These are phyloP conservation scores for Aquilaria sinensis DNA, from an alignment of 345 rosid species.

Conservation along the genomic window DNA sequence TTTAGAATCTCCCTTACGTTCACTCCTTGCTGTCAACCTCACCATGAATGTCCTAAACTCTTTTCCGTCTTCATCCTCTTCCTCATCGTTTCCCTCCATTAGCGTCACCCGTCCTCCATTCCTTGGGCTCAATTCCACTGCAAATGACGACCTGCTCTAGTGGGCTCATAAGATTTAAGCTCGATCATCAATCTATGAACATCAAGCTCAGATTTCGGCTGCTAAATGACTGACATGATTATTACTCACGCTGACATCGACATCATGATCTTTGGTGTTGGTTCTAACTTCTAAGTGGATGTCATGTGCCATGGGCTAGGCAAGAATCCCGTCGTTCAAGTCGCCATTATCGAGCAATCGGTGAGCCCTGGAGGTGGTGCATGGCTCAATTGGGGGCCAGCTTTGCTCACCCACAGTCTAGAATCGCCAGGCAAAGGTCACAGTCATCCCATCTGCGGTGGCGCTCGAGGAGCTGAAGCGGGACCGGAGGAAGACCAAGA, in stretches of 20 bases:
- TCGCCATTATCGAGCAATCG: slow-evolving; percentile 65
- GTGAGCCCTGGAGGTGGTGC: slow-evolving; percentile 89
- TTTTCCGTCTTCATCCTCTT: slow-evolving; percentile 35
- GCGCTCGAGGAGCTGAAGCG: too few species aligned
- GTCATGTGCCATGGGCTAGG: slow-evolving; percentile 63
- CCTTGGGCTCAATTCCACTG: slow-evolving; percentile 30
- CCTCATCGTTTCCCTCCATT: slow-evolving; percentile 41
- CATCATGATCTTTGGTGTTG: slow-evolving; percentile 66
- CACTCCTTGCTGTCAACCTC: slow-evolving; percentile 31
- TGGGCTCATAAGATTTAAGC: slow-evolving; percentile 3
- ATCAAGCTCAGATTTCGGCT: slow-evolving; percentile 37
- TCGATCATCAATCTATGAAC: slow-evolving; percentile 19
- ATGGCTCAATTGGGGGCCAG: slow-evolving; percentile 79
- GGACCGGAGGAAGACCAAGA: too few species aligned
- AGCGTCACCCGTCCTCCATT: slow-evolving; percentile 15
- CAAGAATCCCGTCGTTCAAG: slow-evolving; percentile 56
- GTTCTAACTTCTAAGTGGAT: slow-evolving; percentile 73
- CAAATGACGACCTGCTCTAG: slow-evolving; percentile 18
- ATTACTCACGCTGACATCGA: slow-evolving; percentile 68
- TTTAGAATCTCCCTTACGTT: slow-evolving; percentile 25
- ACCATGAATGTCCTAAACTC: slow-evolving; percentile 84
- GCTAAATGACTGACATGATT: slow-evolving; percentile 76
- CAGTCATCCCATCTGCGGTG: too few species aligned
- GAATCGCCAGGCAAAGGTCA: too few species aligned
- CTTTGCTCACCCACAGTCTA: too few species aligned